Percentiles rank a stretch among this genome's conserved stretches.
phyloP scores from a whole-genome alignment of 495 filamentous ascomycete species.

The Neurospora hispaniola region DNA sequence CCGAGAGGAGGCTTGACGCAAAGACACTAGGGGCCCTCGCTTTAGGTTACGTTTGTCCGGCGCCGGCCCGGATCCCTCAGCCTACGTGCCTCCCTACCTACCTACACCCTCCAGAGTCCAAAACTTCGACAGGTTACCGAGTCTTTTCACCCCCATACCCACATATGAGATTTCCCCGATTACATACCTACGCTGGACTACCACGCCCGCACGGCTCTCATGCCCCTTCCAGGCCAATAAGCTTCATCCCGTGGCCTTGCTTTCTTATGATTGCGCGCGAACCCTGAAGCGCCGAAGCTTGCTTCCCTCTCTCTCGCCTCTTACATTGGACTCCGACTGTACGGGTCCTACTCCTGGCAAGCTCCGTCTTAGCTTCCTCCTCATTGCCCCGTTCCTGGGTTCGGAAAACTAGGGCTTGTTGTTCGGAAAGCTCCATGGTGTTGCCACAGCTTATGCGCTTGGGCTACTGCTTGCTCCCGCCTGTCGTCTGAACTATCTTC shows the following conservation, averaged over 20 bases:
- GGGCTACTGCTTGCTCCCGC: constrained; percentile 11
- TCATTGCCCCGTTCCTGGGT: neutral
- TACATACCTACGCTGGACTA: neutral
- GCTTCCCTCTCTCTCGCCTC: neutral
- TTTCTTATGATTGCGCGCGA: constrained; percentile 3
- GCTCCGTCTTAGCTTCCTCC: neutral
- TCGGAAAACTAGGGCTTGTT: neutral
- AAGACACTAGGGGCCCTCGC: neutral
- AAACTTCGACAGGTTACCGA: neutral
- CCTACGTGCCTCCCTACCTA: neutral
- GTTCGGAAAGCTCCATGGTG: constrained; percentile 14
- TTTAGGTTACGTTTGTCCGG: neutral
- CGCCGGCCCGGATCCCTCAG: neutral
- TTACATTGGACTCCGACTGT: neutral
- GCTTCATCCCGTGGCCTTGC: constrained; percentile 4
- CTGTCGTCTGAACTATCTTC: constrained; percentile 14
- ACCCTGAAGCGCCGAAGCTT: constrained; percentile 4
- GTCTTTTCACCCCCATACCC: neutral
- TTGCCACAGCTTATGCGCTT: constrained; percentile 14
- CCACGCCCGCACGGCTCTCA: neutral
- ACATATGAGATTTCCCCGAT: neutral
- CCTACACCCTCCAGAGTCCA: neutral
- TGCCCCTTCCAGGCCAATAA: constrained; percentile 12
- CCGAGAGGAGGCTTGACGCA: neutral
- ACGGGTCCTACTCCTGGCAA: constrained; percentile 4